Percentiles rank a stretch among this genome's conserved stretches.
Evolutionary conservation across 2,329 filamentous ascomycete genomes (phyloP).

Genomic region (Conoideocrella luteorostrata): DNA sequence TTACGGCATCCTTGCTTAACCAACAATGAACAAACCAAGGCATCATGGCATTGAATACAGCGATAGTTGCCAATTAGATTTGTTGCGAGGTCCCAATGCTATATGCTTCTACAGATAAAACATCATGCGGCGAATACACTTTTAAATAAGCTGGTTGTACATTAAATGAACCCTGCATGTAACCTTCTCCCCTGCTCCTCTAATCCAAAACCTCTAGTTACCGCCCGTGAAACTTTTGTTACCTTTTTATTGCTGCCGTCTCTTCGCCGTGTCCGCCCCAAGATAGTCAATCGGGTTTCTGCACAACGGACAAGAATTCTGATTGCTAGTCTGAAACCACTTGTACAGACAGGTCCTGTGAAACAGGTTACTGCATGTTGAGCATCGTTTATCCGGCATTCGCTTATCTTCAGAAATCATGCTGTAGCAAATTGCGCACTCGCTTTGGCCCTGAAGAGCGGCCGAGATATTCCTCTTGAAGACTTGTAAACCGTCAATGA

Average conservation of each 20-base stretch:
- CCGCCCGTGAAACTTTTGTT: no score
- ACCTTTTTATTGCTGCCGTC: conserved; percentile 21
- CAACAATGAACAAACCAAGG: background rate
- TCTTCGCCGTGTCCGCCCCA: conserved; percentile 33
- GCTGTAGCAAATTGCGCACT: conserved; percentile 96
- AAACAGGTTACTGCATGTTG: conserved; percentile 90
- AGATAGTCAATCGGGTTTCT: conserved; percentile 73
- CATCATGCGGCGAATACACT: no score
- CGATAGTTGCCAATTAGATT: no score
- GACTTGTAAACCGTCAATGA: conserved; percentile 78
- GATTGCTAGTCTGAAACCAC: conserved; percentile 93
- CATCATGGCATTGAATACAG: background rate
- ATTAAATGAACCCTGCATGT: no score
- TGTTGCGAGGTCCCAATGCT: no score
- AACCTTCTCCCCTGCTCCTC: no score
- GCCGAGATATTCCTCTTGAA: conserved; percentile 85
- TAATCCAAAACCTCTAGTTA: no score
- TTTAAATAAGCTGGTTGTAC: no score
- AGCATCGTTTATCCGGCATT: conserved; percentile 85
- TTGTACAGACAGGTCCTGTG: conserved; percentile 86
- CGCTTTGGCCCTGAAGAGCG: conserved; percentile 83
- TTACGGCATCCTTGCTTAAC: conserved; percentile 16
- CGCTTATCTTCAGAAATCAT: conserved; percentile 85
- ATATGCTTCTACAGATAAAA: no score
- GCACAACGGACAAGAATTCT: conserved; percentile 87